Conservation (phyloP, 2,329 filamentous ascomycete genomes). For the Penicillium sp. region DNA sequence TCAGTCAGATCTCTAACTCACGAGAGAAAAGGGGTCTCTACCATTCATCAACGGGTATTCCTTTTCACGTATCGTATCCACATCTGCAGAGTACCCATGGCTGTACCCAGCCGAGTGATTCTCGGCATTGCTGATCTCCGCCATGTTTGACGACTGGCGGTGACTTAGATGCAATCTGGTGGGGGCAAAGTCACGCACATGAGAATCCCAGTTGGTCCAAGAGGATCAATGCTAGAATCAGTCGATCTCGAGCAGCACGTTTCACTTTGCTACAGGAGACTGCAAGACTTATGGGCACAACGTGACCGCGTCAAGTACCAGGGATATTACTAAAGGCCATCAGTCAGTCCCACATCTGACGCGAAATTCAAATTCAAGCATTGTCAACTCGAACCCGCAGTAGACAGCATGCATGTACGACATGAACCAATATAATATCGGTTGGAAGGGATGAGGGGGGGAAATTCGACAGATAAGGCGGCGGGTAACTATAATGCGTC, state of each 20-base stretch:
- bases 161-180: neutral
- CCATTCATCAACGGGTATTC: constrained; percentile 50
- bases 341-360: constrained; percentile 2
- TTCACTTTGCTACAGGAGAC: neutral
- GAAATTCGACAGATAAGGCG: constrained; percentile 11
- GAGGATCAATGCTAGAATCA: neutral
- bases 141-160: neutral
- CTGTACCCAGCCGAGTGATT: constrained; percentile 17
- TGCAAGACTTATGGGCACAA: neutral
- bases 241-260: neutral
- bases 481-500: constrained; percentile 15
- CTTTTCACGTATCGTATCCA: constrained; percentile 46
- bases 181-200: neutral
- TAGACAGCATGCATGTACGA: constrained; percentile 8
- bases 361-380: neutral
- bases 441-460: constrained; percentile 5
- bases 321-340: neutral
- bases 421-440: constrained; percentile 6
- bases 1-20: neutral
- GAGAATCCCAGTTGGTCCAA: neutral
- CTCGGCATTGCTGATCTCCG: neutral
- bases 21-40: constrained; percentile 12
- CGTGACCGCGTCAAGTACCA: neutral
- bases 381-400: constrained; percentile 5
- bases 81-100: constrained; percentile 43